Evolutionary conservation across 257 asterid species (phyloP).

Genomic region (Ilex asprella): DNA sequence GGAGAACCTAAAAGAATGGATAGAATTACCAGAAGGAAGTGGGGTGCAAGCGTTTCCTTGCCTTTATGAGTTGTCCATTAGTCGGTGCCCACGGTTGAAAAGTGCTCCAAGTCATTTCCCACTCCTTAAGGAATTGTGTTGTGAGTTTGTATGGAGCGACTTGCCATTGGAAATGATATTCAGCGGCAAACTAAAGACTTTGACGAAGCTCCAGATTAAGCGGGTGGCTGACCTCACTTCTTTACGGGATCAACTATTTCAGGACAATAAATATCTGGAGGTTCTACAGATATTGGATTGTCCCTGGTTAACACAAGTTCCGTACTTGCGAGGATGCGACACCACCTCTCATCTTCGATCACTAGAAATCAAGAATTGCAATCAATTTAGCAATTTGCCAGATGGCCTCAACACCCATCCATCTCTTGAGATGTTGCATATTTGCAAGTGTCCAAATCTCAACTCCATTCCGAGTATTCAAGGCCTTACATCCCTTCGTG

Average conservation of each 20-base stretch:
- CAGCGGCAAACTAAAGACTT: constrained; percentile 8
- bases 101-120: constrained; percentile 25
- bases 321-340: too few species aligned
- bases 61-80: constrained; percentile 10
- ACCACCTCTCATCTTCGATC: too few species aligned
- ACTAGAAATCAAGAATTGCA: too few species aligned
- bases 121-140: constrained; percentile 8
- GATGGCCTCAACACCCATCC: too few species aligned
- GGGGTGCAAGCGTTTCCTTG: constrained; percentile 11
- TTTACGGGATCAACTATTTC: constrained; percentile 7
- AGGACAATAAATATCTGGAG: constrained; percentile 5
- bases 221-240: neutral
- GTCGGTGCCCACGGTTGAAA: neutral
- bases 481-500: constrained; percentile 1
- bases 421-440: too few species aligned
- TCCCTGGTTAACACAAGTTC: neutral
- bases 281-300: rapidly evolving
- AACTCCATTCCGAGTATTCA: constrained; percentile 4
- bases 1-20: constrained; percentile 22
- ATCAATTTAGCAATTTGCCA: too few species aligned
- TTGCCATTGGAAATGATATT: constrained; percentile 10
- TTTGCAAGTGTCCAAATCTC: neutral
- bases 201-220: neutral
- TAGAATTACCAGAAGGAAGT: neutral
- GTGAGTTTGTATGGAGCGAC: neutral